Evolutionary conservation across 2,329 filamentous ascomycete genomes (phyloP), one percentile per base, ranked within the genome.

Genomic region (Claviceps arundinis): DNA sequence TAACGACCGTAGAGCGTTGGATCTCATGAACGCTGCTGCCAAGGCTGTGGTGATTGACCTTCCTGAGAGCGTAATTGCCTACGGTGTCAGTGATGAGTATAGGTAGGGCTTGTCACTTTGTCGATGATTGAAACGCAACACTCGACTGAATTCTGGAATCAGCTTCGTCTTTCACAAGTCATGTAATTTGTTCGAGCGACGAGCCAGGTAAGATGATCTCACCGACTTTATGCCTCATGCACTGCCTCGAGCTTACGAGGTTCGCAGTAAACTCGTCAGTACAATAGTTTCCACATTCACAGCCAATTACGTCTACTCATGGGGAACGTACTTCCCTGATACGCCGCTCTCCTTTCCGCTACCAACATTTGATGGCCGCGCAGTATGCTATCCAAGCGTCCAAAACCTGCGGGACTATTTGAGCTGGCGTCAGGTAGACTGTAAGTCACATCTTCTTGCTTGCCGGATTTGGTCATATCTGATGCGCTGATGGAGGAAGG

Each of bases 391-490:
- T 68, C 93, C 93, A 0, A 87, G 80, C 52, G 75, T 85, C 6
- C 75, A 78, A 60, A 94, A 95, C 65, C 69, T 98, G 58, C 77
- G 90, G 26, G 93, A 98, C 70, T 98, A 98, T 67, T 81, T 98
- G 76, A 90, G 87, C 64, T 98, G 93, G 93, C 80, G 93, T 60
- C 93, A 98, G 68, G 93, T 87, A 44, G 93, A 98, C 66, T 97
- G 93, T 93, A 65, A 67, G 83, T 50, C 24, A 22, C 16, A 7
- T 14, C 24, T 5, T 16, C 4, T 4, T 14, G 13, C 2, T 34
- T 5, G 30, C 16, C 7, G 1, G 22, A 51, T 19, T 24, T 6
- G 13, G 17, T n/a, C 17, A 37, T 42, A 17, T 59, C 63, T 56
- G 65, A 34, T 59, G 62, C 55, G 65, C 38, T 3, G 11, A 24